Base-by-base conservation (phyloP, 2,329 filamentous ascomycete genomes). In the Aspergillus sclerotialis region DNA sequence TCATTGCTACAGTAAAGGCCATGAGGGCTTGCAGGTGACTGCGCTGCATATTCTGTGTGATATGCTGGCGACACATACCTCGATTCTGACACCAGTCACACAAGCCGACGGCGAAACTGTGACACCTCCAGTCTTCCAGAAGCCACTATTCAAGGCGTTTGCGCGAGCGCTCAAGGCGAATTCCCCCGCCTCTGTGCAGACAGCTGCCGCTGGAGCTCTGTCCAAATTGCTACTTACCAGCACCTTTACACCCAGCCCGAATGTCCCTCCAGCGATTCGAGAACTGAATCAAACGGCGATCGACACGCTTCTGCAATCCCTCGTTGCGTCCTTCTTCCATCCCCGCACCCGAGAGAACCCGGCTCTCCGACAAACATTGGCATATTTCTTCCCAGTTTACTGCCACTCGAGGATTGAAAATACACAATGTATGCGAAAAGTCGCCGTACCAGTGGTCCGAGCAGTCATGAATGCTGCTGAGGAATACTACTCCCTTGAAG, bases 311-410 rank as follows among this genome's bases (percentile, higher is more conserved):
- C 75, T 96, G 33, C 87, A 84, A 61, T 83, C 82, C 1, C 76
- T 95, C 3, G 79, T 93, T 1, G 69, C 94, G 4, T 78, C 84
- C 7, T 96, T 94, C 65, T 96, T 96, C 60, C 83, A 93, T 52
- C 88, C 90, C 0, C 78, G 84, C 4, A 92, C 84, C 4, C 74
- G 77, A 1, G 72, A 75, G 17, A 95, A 95, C 54, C 82, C 90
- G 46, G 80, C 80, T 7, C 79, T 95, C 5, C 73, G 88, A 14
- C 90, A 96, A 60, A 82, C 85, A 0, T 70, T 96, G 35, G 87
- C 85, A 45, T 96, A 96, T 61, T 95, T 95, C 71, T 68, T 96
- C 23, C 90, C 90, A 0, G 89, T 95, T 0, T 96, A 93, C 66
- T 92, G 86, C 60, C 94, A 90, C 61, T 89, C 84, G 6, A 76